phyloP scores from a whole-genome alignment of 2,329 filamentous ascomycete genomes.

The Coniochaeta pulveracea region DNA sequence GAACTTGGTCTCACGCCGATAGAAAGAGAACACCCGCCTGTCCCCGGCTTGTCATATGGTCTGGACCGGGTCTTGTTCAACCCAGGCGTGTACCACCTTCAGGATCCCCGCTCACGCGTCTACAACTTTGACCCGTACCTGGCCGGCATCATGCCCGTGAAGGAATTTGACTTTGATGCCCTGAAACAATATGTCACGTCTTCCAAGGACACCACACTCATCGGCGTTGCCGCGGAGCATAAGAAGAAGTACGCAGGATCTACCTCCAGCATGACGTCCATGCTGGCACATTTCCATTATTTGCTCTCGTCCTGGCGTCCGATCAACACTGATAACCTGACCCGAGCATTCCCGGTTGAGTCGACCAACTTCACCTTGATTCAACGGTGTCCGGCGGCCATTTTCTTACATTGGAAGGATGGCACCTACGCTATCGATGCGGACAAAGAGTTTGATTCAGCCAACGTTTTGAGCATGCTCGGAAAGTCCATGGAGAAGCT shows the following conservation, averaged over 20 bases:
- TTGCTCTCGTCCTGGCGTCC: slow-evolving; percentile 75
- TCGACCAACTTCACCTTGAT: slow-evolving; percentile 60
- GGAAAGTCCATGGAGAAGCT: slow-evolving; percentile 97
- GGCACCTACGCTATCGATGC: slow-evolving; percentile 91
- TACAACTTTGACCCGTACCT: slow-evolving; percentile 98
- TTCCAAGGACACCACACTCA: slow-evolving; percentile 66
- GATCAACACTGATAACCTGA: slow-evolving; percentile 56
- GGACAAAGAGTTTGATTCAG: slow-evolving; percentile 80
- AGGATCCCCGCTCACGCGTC: slow-evolving; percentile 76
- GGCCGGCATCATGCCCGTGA: slow-evolving; percentile 81
- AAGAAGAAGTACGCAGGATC: slow-evolving; percentile 82
- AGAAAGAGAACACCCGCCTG: slow-evolving; percentile 20
- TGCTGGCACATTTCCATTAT: slow-evolving; percentile 84
- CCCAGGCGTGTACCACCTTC: slow-evolving; percentile 80
- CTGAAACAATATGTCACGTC: slow-evolving; percentile 85
- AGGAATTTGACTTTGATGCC: slow-evolving; percentile 84
- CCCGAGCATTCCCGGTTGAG: slow-evolving; percentile 51
- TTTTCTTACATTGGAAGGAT: slow-evolving; percentile 73
- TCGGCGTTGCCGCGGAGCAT: slow-evolving; percentile 53
- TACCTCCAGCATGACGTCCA: slow-evolving; percentile 89
- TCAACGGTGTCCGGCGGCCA: slow-evolving; percentile 60
- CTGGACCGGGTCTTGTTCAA: slow-evolving; percentile 93
- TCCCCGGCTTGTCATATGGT: slow-evolving; percentile 59
- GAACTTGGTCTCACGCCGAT: slow-evolving; percentile 20
- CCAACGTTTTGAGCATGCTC: slow-evolving; percentile 81